phyloP scores from a whole-genome alignment of 164 flowering plant genomes.

The Cinnamomum micranthum region DNA sequence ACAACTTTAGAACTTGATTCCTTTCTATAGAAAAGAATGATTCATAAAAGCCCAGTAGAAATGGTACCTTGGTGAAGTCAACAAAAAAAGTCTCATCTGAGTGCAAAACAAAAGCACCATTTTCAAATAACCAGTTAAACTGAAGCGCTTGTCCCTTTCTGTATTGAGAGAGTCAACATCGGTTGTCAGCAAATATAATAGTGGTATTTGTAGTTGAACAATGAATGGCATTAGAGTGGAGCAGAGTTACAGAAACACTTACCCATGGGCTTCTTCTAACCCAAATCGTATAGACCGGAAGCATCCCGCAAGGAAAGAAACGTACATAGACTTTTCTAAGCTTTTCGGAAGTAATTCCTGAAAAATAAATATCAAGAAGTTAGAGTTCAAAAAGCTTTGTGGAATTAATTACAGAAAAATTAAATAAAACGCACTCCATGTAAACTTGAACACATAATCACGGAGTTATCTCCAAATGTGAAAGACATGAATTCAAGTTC shows the following conservation, averaged over 20 bases:
- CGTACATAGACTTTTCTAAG: conserved; percentile 71
- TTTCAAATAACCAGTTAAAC: conserved; percentile 87
- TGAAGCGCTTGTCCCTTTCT: conserved; percentile 97
- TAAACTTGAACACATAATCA: too few relatives aligned
- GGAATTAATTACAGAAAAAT: neutral
- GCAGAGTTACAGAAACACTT: conserved; percentile 12
- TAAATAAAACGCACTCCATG: neutral
- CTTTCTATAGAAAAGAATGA: neutral
- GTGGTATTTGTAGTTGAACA: neutral
- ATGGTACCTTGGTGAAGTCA: conserved; percentile 65
- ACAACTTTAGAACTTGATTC: neutral
- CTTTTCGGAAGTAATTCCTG: conserved; percentile 70
- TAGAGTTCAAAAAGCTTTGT: neutral
- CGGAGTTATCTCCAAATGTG: too few relatives aligned
- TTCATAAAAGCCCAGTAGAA: neutral
- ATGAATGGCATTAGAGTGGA: neutral
- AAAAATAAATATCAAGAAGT: neutral
- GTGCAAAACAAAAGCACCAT: conserved; percentile 69
- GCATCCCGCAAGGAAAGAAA: conserved; percentile 91
- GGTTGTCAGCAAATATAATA: conserved; percentile 1
- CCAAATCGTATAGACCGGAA: conserved; percentile 97
- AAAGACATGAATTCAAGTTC: too few relatives aligned
- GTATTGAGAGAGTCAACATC: conserved; percentile 15
- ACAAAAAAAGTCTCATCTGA: conserved; percentile 71
- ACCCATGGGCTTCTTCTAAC: conserved; percentile 97